These are phyloP conservation scores for Protomyces arabidopsidicola DNA, from an alignment of 1,139 yeast species.

Conservation along the genomic window DNA sequence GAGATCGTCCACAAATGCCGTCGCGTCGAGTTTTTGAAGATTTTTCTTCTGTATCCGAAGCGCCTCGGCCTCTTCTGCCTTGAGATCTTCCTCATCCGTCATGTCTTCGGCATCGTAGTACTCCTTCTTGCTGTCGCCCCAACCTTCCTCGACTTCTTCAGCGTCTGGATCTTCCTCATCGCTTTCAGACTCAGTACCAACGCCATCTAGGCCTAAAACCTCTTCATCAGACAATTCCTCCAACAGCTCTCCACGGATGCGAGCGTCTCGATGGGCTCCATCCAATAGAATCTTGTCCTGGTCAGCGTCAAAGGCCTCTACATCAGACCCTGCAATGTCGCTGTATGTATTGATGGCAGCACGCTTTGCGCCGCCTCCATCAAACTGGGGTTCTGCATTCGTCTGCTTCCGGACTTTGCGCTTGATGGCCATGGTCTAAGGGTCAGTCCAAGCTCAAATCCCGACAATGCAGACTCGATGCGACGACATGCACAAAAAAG, in stretches of 20 bases:
- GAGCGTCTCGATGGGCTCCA: slow-evolving; percentile 7
- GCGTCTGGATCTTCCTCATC: slow-evolving; percentile 32
- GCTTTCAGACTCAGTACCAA: slow-evolving; percentile 15
- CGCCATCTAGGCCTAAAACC: slow-evolving; percentile 31
- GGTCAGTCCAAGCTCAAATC: no score
- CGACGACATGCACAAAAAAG: no score
- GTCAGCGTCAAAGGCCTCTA: slow-evolving; percentile 34
- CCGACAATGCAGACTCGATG: no score
- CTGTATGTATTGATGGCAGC: slow-evolving; percentile 15
- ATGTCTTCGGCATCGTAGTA: slow-evolving; percentile 78
- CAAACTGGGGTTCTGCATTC: slow-evolving; percentile 10
- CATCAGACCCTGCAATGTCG: slow-evolving; percentile 31
- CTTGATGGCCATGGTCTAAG: slow-evolving; percentile 5
- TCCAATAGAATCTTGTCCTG: slow-evolving; percentile 33
- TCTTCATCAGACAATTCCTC: slow-evolving; percentile 35
- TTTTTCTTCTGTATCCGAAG: slow-evolving; percentile 80
- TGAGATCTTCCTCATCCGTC: slow-evolving; percentile 73
- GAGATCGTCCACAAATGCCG: slow-evolving; percentile 38
- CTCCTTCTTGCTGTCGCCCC: slow-evolving; percentile 73
- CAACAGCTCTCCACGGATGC: slow-evolving; percentile 7
- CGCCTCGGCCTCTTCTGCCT: slow-evolving; percentile 76
- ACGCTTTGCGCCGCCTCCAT: slow-evolving; percentile 19
- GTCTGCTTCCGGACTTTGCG: slow-evolving; percentile 4
- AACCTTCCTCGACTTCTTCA: slow-evolving; percentile 46
- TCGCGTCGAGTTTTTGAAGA: slow-evolving; percentile 57